Percentiles rank a stretch among this genome's conserved stretches.
Evolutionary conservation across 495 filamentous ascomycete genomes (phyloP).

Genomic region (Penicillium tannophilum): DNA sequence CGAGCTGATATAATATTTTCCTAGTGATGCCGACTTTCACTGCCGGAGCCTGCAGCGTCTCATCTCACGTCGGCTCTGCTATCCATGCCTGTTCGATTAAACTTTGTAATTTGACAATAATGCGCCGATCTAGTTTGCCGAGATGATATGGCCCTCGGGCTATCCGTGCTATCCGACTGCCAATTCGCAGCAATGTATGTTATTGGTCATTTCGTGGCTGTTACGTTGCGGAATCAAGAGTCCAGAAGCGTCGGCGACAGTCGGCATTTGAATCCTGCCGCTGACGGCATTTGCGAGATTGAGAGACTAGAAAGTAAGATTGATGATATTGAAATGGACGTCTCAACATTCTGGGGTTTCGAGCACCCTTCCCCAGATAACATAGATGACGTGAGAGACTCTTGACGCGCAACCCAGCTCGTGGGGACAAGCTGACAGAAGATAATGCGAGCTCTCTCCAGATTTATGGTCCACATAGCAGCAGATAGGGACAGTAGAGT

Average conservation of each 20-base stretch:
- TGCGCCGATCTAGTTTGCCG: too few relatives aligned
- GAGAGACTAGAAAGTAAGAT: neutral
- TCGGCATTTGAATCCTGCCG: constrained; percentile 11
- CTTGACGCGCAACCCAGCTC: neutral
- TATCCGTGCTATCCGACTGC: neutral
- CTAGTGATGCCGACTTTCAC: neutral
- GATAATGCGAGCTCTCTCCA: neutral
- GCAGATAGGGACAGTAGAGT: neutral
- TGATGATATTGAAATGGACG: neutral
- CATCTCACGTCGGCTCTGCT: neutral
- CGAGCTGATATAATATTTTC: neutral
- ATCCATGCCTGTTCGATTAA: neutral
- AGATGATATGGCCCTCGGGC: too few relatives aligned
- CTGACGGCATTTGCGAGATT: constrained; percentile 12
- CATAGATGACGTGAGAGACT: neutral
- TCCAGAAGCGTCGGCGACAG: neutral
- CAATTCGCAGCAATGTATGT: neutral
- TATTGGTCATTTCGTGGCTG: neutral
- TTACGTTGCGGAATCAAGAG: neutral
- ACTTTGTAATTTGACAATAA: neutral
- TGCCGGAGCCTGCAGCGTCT: neutral
- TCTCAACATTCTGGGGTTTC: neutral
- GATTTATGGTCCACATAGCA: neutral
- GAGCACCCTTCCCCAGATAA: neutral
- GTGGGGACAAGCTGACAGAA: neutral